Base-by-base conservation (phyloP, 2,329 filamentous ascomycete genomes). In the Calonectria multiphialidica region DNA sequence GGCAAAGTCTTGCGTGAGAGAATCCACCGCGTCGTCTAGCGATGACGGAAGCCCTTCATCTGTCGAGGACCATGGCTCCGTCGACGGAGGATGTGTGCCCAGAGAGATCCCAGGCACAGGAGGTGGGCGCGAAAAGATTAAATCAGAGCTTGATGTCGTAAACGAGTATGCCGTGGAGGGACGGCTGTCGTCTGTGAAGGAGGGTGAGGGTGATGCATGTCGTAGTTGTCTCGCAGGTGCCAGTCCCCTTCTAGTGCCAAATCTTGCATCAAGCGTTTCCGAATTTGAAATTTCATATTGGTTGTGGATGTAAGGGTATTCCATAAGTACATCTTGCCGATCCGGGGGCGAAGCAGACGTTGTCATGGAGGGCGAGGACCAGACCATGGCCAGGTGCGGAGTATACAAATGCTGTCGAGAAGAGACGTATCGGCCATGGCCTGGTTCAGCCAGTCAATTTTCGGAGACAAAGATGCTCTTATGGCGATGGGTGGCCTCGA, bases 401-500 rank as follows among this genome's bases (percentile, higher is more conserved):
- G 76, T 78, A 70, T 79, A 74, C 35, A 74, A 68, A 53, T 8
- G 40, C 49, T 65, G 75, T 64, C 72, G 72, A 55, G 69, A 55
- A 55, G 72, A 66, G 70, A 71, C 74, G 63, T 65, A 68, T 70
- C 70, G 64, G 76, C 78, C 78, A 74, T 78, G 78, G 73, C 77
- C 78, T 77, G 79, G 78, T 77, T 75, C 67, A 73, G 73, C 73
- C 74, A 80, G 75, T 84, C 82, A 84, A 76, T 84, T 81, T 67
- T 90, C 89, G 80, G 94, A 95, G 42, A 85, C 78, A 82, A 98
- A 98, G 64, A 98, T 93, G 73, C 91, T 87, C 80, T 93, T 94
- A 81, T 95, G 91, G 62, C 92, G 90, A 84, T 98, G 96, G 40
- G 95, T 97, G 42, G 92, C 93, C 70, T 98, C 94, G 18, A 98